These are phyloP conservation scores for Rhododendron henanense DNA, from an alignment of 148 eudicot species.

Conservation along the genomic window DNA sequence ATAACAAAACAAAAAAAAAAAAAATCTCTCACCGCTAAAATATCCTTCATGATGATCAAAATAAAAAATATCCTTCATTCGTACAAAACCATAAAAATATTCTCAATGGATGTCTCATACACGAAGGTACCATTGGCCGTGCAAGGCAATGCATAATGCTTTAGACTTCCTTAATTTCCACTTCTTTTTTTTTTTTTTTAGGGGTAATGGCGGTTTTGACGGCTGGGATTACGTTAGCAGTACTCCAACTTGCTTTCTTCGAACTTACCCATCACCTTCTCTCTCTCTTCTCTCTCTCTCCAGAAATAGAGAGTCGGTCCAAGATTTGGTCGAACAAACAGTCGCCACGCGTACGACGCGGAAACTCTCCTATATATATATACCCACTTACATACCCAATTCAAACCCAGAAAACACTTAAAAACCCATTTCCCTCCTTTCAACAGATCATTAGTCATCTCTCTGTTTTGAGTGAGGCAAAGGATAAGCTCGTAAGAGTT, in stretches of 20 bases:
- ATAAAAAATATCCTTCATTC: no score
- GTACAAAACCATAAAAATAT: no score
- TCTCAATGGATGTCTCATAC: no score
- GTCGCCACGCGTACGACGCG: constrained; percentile 1
- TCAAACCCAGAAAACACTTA: not conserved
- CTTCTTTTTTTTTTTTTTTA: not conserved
- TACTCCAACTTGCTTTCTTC: not conserved
- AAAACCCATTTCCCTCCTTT: not conserved
- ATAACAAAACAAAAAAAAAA: no score
- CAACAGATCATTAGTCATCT: not conserved
- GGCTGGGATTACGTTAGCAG: not conserved
- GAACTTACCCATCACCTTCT: not conserved
- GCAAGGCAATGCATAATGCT: not conserved
- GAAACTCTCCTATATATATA: not conserved
- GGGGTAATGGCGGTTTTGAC: not conserved
- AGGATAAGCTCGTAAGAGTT: not conserved
- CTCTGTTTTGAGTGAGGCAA: no score
- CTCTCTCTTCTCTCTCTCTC: not conserved
- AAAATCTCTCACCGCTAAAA: no score
- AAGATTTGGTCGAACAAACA: not conserved
- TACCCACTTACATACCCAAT: not conserved
- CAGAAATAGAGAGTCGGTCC: not conserved
- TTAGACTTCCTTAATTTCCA: not conserved
- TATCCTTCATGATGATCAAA: no score
- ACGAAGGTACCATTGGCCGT: no score